Evolutionary conservation across 2,329 filamentous ascomycete genomes (phyloP), one percentile per base, ranked within the genome.

Genomic region (Tolypocladium ovalisporum): DNA sequence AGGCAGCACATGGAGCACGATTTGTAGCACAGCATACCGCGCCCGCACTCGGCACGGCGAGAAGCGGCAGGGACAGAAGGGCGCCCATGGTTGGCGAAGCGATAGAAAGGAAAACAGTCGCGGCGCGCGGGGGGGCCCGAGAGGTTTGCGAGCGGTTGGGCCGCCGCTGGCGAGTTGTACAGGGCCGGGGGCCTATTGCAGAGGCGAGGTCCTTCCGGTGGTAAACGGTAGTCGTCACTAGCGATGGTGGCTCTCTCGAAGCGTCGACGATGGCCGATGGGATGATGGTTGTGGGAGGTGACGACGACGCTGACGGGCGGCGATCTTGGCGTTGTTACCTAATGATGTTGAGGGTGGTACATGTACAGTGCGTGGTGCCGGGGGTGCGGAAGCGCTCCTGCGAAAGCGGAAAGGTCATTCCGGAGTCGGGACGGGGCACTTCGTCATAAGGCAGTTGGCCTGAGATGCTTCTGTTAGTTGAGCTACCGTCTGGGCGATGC

Each of bases 1-100:
- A 52, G 13, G 24, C 1, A 1, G 27, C 13, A 15, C 34, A 3
- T 34, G 10, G 1, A 22, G 2, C 17, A 5, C 17, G 53, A 49
- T 54, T 51, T 57, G 55, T 54, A 36, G 44, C 58, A 53, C 44
- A 60, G 80, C 88, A 62, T 86, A 97, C 90, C 56, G 91, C 90
- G 72, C 89, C 84, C 64, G 89, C 76, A 76, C 90, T 90, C 62
- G 94, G 94, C 64, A 99, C 73, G 64, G 90, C 92, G 74, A 99
- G 77, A 62, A 99, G 79, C 64, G 94, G 94, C 61, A 99, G 73
- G 61, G 93, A 97, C 57, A 99, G 81, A 67, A 96, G 77, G 64
- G 90, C 93, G 68, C 94, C 94, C 94, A 99, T 99, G 55, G 58
- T 65, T 57, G 27, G 47, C 27, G 44, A 32, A n/a, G 17, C 3